Conservation (phyloP, 2,329 filamentous ascomycete genomes). For the Ceratocystis alfenasii region DNA sequence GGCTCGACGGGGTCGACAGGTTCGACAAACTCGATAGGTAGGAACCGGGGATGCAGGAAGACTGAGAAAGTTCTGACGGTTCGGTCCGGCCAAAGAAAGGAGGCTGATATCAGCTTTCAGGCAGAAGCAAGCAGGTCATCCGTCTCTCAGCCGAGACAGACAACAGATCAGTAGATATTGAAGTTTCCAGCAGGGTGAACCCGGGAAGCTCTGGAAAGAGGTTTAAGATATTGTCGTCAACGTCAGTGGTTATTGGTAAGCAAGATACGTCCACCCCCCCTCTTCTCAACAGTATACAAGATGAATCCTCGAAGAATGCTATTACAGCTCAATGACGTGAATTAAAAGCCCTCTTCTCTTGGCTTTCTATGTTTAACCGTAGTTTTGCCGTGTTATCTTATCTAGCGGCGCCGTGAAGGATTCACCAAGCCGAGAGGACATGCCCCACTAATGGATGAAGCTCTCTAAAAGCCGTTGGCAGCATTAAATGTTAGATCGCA, state of each 20-base stretch:
- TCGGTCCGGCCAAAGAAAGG: too few species aligned
- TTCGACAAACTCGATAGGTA: too few species aligned
- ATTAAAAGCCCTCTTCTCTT: too few species aligned
- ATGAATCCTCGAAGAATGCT: neutral
- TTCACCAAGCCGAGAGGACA: neutral
- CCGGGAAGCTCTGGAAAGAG: neutral
- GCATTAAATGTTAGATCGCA: neutral
- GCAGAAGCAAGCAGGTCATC: neutral
- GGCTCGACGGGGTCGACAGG: too few species aligned
- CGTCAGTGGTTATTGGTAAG: neutral
- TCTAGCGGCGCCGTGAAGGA: neutral
- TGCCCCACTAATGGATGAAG: neutral
- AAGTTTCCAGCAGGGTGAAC: neutral
- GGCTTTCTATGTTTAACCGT: neutral
- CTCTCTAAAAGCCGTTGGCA: neutral
- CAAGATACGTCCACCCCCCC: neutral
- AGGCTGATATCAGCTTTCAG: too few species aligned
- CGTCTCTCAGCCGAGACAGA: neutral
- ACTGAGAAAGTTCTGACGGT: too few species aligned
- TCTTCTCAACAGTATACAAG: neutral
- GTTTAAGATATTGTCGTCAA: neutral
- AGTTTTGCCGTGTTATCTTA: conserved; percentile 12
- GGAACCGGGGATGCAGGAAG: too few species aligned
- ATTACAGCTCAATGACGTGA: neutral
- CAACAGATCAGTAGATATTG: neutral